Conservation (phyloP, 805 yeast genomes). For the Cyberlindnera veronae region DNA sequence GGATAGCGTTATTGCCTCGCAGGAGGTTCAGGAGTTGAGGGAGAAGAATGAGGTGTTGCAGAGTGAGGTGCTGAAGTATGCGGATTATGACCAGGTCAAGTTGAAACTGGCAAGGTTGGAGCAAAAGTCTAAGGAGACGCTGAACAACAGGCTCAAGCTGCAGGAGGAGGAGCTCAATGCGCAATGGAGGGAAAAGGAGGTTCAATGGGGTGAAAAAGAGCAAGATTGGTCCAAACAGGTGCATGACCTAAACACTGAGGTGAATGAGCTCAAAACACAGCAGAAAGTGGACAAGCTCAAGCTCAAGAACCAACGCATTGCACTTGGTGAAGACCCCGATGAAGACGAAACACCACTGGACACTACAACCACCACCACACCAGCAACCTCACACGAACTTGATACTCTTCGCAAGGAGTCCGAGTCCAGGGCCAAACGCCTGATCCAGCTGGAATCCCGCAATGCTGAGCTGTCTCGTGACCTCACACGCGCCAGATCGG, state of each 20-base stretch:
- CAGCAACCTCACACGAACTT: constrained; percentile 22
- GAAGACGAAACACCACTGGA: constrained; percentile 14
- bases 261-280: constrained; percentile 63
- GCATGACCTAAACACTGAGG: constrained; percentile 47
- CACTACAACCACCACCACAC: not conserved
- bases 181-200: constrained; percentile 66
- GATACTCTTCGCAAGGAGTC: constrained; percentile 73
- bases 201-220: constrained; percentile 63
- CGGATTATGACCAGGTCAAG: constrained; percentile 78
- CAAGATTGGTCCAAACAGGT: constrained; percentile 48
- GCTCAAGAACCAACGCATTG: constrained; percentile 44
- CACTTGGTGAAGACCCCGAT: constrained; percentile 35
- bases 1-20: constrained; percentile 54
- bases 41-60: constrained; percentile 49
- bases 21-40: constrained; percentile 49
- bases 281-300: constrained; percentile 30
- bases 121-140: constrained; percentile 52
- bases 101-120: constrained; percentile 58
- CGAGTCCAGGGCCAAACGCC: constrained; percentile 64
- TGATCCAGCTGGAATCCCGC: constrained; percentile 68
- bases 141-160: constrained; percentile 53
- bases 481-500: constrained; percentile 47
- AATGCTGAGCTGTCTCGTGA: constrained; percentile 72
- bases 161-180: constrained; percentile 73
- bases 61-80: constrained; percentile 57